Evolutionary conservation across 441 rosid genomes (phyloP).

Genomic region (Biscutella laevigata): DNA sequence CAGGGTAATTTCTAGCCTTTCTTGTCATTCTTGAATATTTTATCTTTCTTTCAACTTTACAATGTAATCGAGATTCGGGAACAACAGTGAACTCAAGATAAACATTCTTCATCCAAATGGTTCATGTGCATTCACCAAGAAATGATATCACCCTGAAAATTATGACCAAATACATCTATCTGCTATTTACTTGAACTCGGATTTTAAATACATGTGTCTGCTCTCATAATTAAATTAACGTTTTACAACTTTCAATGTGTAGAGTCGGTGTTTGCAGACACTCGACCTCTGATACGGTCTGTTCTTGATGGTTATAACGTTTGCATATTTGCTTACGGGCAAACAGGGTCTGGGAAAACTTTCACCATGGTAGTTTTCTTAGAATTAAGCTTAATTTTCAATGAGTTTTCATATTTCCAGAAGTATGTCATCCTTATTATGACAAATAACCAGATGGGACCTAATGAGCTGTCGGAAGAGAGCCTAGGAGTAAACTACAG

Average conservation of each 20-base stretch:
- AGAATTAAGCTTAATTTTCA: neutral
- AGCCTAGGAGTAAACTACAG: slow-evolving; percentile 61
- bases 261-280: slow-evolving; percentile 62
- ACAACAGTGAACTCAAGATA: neutral
- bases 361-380: slow-evolving; percentile 53
- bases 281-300: slow-evolving; percentile 53
- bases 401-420: neutral
- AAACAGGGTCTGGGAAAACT: slow-evolving; percentile 73
- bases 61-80: neutral
- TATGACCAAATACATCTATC: neutral
- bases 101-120: neutral
- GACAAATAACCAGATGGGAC: slow-evolving; percentile 41
- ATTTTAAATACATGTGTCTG: neutral
- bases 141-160: neutral
- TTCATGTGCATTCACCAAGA: neutral
- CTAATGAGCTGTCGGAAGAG: slow-evolving; percentile 53
- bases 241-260: slow-evolving; percentile 18
- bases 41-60: neutral
- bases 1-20: slow-evolving; percentile 35
- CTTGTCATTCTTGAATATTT: neutral
- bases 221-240: neutral
- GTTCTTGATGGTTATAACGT: slow-evolving; percentile 75
- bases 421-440: neutral
- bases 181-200: neutral
- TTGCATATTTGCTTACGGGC: slow-evolving; percentile 78